Evolutionary conservation across 768 basidiomycete species (phyloP).

Genomic region (Rhizopogon sp.): DNA sequence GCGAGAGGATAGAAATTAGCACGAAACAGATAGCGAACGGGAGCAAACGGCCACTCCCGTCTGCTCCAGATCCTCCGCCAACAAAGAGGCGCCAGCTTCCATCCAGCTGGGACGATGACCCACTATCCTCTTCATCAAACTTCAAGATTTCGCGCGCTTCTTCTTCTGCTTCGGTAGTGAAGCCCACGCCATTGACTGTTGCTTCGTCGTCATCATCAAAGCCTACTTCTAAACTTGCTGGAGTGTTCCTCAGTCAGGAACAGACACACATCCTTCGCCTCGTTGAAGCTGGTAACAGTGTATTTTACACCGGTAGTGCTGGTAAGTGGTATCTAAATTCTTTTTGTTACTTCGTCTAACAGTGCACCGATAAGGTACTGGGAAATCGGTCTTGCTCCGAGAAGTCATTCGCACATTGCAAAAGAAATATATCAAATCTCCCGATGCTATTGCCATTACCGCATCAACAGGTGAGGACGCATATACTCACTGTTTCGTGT

Average conservation of each 20-base stretch:
- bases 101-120: slow-evolving; percentile 37
- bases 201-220: slow-evolving; percentile 6
- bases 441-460: slow-evolving; percentile 85
- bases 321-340: slow-evolving; percentile 45
- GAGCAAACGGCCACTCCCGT: slow-evolving; percentile 29
- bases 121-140: slow-evolving; percentile 32
- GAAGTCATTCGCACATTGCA: slow-evolving; percentile 81
- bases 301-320: slow-evolving; percentile 98
- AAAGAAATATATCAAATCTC: slow-evolving; percentile 43
- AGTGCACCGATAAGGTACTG: slow-evolving; percentile 63
- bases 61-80: slow-evolving; percentile 18
- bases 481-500: background rate
- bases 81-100: slow-evolving; percentile 59
- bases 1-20: slow-evolving; percentile 10
- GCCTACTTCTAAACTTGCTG: slow-evolving; percentile 22
- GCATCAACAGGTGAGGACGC: slow-evolving; percentile 75
- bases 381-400: slow-evolving; percentile 90
- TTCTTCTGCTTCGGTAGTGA: slow-evolving; percentile 4
- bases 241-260: slow-evolving; percentile 73
- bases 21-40: slow-evolving; percentile 16
- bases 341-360: slow-evolving; percentile 12
- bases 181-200: slow-evolving; percentile 5
- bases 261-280: slow-evolving; percentile 81
- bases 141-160: slow-evolving; percentile 18
- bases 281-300: slow-evolving; percentile 64